Percentiles rank a stretch among this genome's conserved stretches.
phyloP scores from a whole-genome alignment of 495 filamentous ascomycete species.

The Penicillium canariense region DNA sequence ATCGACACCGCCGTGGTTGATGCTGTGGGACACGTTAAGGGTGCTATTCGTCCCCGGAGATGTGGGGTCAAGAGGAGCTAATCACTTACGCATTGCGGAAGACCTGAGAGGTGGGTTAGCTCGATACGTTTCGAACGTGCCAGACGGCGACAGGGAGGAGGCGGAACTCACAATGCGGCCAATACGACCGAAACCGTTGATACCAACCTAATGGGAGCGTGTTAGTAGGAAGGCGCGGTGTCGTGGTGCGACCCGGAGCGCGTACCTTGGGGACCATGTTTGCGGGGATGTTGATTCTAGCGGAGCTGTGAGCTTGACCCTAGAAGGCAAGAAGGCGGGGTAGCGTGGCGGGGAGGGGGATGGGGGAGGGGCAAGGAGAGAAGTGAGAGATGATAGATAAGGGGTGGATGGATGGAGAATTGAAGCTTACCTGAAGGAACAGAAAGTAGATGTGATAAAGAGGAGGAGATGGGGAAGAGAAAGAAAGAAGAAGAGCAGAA shows the following conservation, averaged over 20 bases:
- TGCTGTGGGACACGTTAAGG: constrained; percentile 55
- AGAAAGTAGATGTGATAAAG: constrained; percentile 15
- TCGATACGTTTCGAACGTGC: neutral
- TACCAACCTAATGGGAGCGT: constrained; percentile 65
- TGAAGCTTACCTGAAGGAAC: constrained; percentile 29
- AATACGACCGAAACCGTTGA: constrained; percentile 99
- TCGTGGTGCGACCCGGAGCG: neutral
- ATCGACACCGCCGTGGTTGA: constrained; percentile 80
- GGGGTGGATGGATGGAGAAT: constrained; percentile 7
- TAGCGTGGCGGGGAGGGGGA: constrained; percentile 7
- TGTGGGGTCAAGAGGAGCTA: constrained; percentile 2
- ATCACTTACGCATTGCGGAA: constrained; percentile 74
- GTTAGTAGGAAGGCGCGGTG: neutral
- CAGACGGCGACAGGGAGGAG: neutral
- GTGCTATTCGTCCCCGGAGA: constrained; percentile 9
- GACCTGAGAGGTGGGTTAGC: constrained; percentile 46
- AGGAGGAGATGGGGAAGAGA: constrained; percentile 32
- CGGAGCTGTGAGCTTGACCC: constrained; percentile 12
- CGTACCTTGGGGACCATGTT: constrained; percentile 48
- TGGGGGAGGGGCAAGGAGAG: constrained; percentile 1
- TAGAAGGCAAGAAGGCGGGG: neutral
- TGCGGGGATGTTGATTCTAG: constrained; percentile 20
- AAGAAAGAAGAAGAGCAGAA: constrained; percentile 17
- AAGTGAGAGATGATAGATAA: neutral
- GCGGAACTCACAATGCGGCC: constrained; percentile 76